Conservation (phyloP, 306 rosid species). For the Heteromeles arbutifolia region DNA sequence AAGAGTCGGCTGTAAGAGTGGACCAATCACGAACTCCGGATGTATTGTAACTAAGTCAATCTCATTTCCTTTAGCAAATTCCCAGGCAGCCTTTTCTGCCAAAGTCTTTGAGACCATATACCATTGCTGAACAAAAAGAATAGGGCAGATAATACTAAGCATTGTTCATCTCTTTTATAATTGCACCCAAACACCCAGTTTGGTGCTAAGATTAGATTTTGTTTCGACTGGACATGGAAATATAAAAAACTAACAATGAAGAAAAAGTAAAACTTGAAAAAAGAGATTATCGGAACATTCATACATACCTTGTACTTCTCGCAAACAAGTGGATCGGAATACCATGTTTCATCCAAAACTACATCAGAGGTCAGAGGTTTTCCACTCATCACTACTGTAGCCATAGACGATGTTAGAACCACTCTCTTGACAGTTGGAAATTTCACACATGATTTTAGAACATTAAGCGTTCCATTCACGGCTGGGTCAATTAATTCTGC, state of each 20-base stretch:
- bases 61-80: slow-evolving; percentile 9
- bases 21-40: slow-evolving; percentile 24
- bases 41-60: slow-evolving; percentile 15
- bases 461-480: slow-evolving; percentile 20
- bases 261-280: too few species aligned
- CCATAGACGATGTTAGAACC: too few species aligned
- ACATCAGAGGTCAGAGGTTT: too few species aligned
- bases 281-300: too few species aligned
- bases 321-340: too few species aligned
- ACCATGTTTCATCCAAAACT: too few species aligned
- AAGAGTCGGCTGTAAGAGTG: slow-evolving; percentile 19
- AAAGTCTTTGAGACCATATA: slow-evolving; percentile 15
- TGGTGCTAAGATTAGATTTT: neutral
- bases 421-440: slow-evolving; percentile 8
- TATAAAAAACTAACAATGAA: too few species aligned
- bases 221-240: too few species aligned
- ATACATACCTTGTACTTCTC: too few species aligned
- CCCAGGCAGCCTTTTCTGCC: slow-evolving; percentile 32
- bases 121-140: slow-evolving; percentile 2
- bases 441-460: slow-evolving; percentile 15
- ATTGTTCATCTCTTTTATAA: neutral
- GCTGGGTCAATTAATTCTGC: slow-evolving; percentile 23
- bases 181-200: neutral
- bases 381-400: too few species aligned
- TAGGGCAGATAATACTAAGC: neutral